Evolutionary conservation across 768 basidiomycete genomes (phyloP), one percentile per base, ranked within the genome.

Genomic region (Auriscalpium vulgare): DNA sequence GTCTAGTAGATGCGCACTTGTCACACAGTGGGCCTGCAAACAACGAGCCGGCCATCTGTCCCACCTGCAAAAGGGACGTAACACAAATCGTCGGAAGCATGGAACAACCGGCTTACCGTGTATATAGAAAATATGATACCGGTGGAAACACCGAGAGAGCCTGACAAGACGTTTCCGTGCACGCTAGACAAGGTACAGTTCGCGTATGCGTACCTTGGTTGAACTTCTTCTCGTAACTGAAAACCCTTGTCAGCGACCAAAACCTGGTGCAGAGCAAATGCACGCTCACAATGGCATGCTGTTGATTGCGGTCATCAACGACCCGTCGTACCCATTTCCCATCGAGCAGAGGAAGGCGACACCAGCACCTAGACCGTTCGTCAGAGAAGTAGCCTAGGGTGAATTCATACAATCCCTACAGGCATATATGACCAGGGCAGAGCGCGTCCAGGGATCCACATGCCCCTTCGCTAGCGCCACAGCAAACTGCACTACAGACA

Each of bases 301-400:
- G 29, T 53, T 53, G 51, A 53, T 53, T 8, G 51, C 51, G 13
- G 51, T 53, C 51, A 53, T 53, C 43, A 53, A 35, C n/a, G 38
- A 44, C 8, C 51, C 51, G 14, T 53, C 51, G 19, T 53, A 53
- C 8, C 51, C 51, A 34, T 53, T 53, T 8, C 38, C 51, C 13
- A 37, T 34, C 21, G 51, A 43, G n/a, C 51, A 53, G 21, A 53
- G 35, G 29, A 43, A 53, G 3, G 51, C 51, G 21, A 53, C 51
- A 14, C 17, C 17, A 8, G 51, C 51, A 23, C 50, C 50, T 51
- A 36, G 4, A 10, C 35, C 36, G 36, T n/a, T n/a, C 4, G 6
- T 37, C 34, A 51, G n/a, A 34, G n/a, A 17, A 10, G 16, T 29
- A 9, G 29, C 36, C 17, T 7, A 50, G 3, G 16, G 11, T 8